Conservation (phyloP, 2,329 filamentous ascomycete species). For the Penicillium glabrum region DNA sequence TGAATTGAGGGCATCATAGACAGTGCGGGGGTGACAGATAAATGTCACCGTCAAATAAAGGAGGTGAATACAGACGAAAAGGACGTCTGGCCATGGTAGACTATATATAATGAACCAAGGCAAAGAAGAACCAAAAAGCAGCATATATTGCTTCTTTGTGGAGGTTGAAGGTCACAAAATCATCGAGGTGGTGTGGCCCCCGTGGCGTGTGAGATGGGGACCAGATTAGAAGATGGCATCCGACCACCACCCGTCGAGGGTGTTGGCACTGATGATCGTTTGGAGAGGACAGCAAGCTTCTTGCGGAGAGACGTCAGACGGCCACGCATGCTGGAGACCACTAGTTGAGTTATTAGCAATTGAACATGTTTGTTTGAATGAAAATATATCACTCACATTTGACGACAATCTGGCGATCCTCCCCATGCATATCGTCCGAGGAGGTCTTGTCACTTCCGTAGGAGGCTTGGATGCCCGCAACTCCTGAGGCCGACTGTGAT, state of each 20-base stretch:
- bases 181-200: conserved; percentile 37
- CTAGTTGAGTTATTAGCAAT: conserved; percentile 32
- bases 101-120: not conserved
- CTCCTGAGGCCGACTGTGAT: conserved; percentile 18
- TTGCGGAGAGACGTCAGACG: conserved; percentile 49
- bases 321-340: conserved; percentile 51
- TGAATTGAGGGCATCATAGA: conserved; percentile 1
- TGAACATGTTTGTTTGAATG: not conserved
- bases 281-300: conserved; percentile 50
- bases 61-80: not conserved
- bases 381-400: conserved; percentile 44
- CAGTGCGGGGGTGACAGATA: not conserved
- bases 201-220: conserved; percentile 32
- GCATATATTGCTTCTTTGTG: not conserved
- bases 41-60: not conserved
- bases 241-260: conserved; percentile 33
- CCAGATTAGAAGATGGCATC: conserved; percentile 30
- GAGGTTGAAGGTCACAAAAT: not conserved
- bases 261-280: conserved; percentile 42
- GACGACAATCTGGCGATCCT: conserved; percentile 50
- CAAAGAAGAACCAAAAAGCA: not conserved
- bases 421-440: conserved; percentile 46
- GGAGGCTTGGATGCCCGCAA: conserved; percentile 25
- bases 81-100: not conserved
- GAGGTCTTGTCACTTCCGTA: conserved; percentile 35